Conservation (phyloP, 768 basidiomycete genomes). For the Hypholoma fasciculare region DNA sequence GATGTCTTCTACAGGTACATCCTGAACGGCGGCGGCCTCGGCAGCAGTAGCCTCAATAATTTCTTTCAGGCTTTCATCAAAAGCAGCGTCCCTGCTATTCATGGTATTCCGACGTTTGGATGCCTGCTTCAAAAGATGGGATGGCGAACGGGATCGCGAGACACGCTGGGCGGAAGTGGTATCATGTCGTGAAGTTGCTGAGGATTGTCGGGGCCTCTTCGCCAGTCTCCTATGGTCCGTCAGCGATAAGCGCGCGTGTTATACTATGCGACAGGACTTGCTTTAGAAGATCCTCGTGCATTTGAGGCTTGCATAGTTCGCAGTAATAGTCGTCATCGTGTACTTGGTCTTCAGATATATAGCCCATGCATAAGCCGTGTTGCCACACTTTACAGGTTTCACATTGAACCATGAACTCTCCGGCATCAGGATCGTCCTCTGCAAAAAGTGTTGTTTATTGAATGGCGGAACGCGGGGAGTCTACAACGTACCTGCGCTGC, state of each 20-base stretch:
- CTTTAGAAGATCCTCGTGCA: constrained; percentile 83
- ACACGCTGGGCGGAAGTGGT: constrained; percentile 51
- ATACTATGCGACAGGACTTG: constrained; percentile 36
- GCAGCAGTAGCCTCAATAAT: constrained; percentile 74
- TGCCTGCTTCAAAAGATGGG: constrained; percentile 55
- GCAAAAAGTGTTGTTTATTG: constrained; percentile 27
- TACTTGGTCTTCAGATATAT: constrained; percentile 72
- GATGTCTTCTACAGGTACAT: constrained; percentile 38
- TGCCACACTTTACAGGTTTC: constrained; percentile 98
- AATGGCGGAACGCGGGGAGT: constrained; percentile 8
- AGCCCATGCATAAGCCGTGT: constrained; percentile 95
- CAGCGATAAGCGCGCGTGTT: background rate
- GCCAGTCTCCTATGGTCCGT: constrained; percentile 51
- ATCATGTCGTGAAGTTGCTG: constrained; percentile 61
- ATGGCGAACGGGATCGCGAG: constrained; percentile 77
- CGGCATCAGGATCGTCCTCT: constrained; percentile 80
- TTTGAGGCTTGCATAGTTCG: constrained; percentile 87
- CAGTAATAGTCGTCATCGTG: constrained; percentile 88
- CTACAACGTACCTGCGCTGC: constrained; percentile 62
- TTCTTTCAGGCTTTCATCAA: constrained; percentile 85
- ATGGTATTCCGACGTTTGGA: constrained; percentile 93
- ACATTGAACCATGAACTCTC: constrained; percentile 97
- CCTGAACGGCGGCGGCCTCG: constrained; percentile 59
- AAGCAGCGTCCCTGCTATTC: constrained; percentile 95
- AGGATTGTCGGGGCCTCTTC: constrained; percentile 64